phyloP scores from a whole-genome alignment of 148 eudicot species.

The Chenopodium suecicum region DNA sequence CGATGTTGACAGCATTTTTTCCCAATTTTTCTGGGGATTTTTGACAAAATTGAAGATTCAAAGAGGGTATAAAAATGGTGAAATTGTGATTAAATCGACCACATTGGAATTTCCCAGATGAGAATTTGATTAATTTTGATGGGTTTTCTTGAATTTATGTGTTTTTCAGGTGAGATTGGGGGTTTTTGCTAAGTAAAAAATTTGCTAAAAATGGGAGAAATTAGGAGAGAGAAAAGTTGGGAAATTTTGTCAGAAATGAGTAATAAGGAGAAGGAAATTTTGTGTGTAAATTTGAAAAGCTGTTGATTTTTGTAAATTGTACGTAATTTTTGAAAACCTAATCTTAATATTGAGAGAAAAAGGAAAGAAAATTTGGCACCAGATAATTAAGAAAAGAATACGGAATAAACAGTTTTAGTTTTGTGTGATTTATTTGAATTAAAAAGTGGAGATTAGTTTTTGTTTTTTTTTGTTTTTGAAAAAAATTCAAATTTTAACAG shows the following conservation, averaged over 20 bases:
- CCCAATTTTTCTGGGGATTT: not conserved
- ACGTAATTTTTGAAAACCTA: not conserved
- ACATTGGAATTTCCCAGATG: not conserved
- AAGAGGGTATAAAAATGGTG: not conserved
- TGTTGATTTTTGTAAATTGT: not conserved
- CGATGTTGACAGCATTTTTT: slow-evolving; percentile 47
- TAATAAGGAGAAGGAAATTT: not conserved
- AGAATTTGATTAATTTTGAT: not conserved
- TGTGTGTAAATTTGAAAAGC: not conserved
- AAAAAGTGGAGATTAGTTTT: not conserved
- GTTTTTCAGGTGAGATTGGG: not conserved
- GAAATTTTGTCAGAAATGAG: not conserved
- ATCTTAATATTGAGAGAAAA: not conserved
- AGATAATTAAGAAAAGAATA: too few species aligned
- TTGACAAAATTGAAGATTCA: not conserved
- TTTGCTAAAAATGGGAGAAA: not conserved
- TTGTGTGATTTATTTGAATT: not conserved
- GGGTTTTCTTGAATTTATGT: not conserved
- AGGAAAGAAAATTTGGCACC: not conserved
- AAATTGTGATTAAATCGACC: not conserved
- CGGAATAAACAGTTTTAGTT: not conserved
- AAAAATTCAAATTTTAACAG: too few species aligned
- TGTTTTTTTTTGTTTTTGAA: too few species aligned
- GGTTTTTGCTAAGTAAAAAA: not conserved
- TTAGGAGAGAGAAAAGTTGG: not conserved